Evolutionary conservation across 345 rosid species (phyloP).

Genomic region (Lagerstroemia speciosa): DNA sequence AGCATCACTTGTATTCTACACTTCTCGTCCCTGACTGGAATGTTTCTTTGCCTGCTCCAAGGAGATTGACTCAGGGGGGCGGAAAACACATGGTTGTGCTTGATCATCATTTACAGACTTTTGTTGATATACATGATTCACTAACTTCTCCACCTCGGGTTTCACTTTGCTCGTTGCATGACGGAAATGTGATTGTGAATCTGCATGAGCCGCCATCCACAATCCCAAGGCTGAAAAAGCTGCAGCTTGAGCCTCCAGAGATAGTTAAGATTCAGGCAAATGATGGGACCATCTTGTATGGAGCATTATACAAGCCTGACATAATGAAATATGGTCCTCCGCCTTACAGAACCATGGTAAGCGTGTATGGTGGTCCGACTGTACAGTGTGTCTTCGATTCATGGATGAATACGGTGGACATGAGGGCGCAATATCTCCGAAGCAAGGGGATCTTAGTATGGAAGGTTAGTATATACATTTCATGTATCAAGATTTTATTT

Average conservation of each 20-base stretch:
- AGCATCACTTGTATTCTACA: slow-evolving; percentile 58
- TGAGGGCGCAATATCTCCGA: slow-evolving; percentile 83
- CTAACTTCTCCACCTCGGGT: slow-evolving; percentile 64
- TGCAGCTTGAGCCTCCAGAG: slow-evolving; percentile 72
- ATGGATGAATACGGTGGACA: slow-evolving; percentile 80
- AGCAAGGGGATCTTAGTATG: slow-evolving; percentile 90
- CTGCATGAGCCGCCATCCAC: slow-evolving; percentile 58
- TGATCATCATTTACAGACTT: slow-evolving; percentile 73
- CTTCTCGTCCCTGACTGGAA: slow-evolving; percentile 34
- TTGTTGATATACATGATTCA: slow-evolving; percentile 84
- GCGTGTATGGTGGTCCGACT: slow-evolving; percentile 83
- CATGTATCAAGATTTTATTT: not conserved
- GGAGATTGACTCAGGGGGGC: slow-evolving; percentile 66
- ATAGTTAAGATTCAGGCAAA: slow-evolving; percentile 54
- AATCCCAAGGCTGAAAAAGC: slow-evolving; percentile 40
- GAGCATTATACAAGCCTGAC: slow-evolving; percentile 78
- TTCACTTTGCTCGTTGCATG: slow-evolving; percentile 51
- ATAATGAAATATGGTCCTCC: slow-evolving; percentile 70
- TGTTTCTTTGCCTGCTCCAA: slow-evolving; percentile 29
- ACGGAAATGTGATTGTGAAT: slow-evolving; percentile 47
- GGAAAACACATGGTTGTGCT: slow-evolving; percentile 81
- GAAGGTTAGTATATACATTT: slow-evolving; percentile 40
- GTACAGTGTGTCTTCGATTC: slow-evolving; percentile 67
- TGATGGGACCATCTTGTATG: slow-evolving; percentile 61
- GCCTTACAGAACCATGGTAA: slow-evolving; percentile 77